phyloP scores from a whole-genome alignment of 805 yeast genomes.

The Diddensiella transvaalensis region DNA sequence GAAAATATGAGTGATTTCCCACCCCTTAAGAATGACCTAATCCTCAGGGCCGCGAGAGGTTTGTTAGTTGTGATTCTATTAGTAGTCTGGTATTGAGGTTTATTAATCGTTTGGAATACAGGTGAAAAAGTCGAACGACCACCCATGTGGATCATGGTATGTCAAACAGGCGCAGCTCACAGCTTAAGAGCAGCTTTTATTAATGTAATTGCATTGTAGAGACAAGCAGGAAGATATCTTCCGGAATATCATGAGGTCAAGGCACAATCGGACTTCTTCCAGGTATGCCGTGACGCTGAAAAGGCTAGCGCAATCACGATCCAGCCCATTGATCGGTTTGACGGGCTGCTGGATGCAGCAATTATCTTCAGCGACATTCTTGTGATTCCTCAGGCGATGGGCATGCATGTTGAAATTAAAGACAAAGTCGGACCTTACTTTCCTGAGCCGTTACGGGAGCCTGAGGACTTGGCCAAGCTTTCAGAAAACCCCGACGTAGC shows the following conservation, averaged over 20 bases:
- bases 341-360: constrained; percentile 92
- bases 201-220: too few species aligned
- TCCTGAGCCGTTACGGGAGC: constrained; percentile 77
- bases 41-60: constrained; percentile 86
- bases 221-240: constrained; percentile 94
- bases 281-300: constrained; percentile 92
- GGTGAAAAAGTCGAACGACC: constrained; percentile 90
- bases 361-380: constrained; percentile 93
- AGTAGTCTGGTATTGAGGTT: too few species aligned
- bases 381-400: constrained; percentile 98
- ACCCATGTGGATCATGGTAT: constrained; percentile 92
- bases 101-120: too few species aligned
- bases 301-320: constrained; percentile 91
- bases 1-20: constrained; percentile 47
- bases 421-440: constrained; percentile 95
- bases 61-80: constrained; percentile 2
- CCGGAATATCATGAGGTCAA: constrained; percentile 81
- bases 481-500: constrained; percentile 63
- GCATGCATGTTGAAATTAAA: constrained; percentile 88
- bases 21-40: constrained; percentile 80
- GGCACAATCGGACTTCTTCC: constrained; percentile 83
- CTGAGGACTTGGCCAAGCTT: constrained; percentile 53
- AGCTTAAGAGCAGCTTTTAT: too few species aligned
- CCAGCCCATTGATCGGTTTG: constrained; percentile 88
- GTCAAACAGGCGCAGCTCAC: too few species aligned